A percentile compares a stretch with the other conserved stretches of the same genome.
phyloP scores from a whole-genome alignment of 305 asterid genomes.

The Rubia tinctorum region DNA sequence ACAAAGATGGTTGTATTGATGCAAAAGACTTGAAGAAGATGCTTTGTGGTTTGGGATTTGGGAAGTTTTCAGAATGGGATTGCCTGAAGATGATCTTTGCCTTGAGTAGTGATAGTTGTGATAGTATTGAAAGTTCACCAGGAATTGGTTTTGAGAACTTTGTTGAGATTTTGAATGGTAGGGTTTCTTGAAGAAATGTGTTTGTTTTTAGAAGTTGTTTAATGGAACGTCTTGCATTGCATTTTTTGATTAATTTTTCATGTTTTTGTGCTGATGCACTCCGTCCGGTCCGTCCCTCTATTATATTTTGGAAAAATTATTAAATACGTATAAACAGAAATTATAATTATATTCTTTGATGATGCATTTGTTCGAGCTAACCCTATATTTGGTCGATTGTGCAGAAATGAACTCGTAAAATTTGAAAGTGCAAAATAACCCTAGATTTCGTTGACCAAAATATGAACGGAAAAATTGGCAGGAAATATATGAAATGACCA shows the following conservation, averaged over 20 bases:
- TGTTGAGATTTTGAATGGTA: constrained; percentile 45
- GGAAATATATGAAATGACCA: too few species aligned
- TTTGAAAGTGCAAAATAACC: too few species aligned
- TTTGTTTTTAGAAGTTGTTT: not conserved
- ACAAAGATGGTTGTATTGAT: constrained; percentile 60
- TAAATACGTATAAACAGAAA: too few species aligned
- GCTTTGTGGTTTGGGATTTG: constrained; percentile 37
- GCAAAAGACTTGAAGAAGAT: constrained; percentile 45
- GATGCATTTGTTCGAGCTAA: too few species aligned
- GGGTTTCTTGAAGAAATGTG: constrained; percentile 15
- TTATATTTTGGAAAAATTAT: too few species aligned
- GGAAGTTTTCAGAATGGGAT: constrained; percentile 24
- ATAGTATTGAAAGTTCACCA: constrained; percentile 39
- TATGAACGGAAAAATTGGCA: too few species aligned
- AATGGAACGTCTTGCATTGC: not conserved
- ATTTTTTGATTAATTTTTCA: not conserved
- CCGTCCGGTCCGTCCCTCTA: too few species aligned
- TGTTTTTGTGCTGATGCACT: too few species aligned
- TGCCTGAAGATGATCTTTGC: constrained; percentile 49
- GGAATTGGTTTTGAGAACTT: constrained; percentile 48
- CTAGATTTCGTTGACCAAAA: too few species aligned
- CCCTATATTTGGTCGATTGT: too few species aligned
- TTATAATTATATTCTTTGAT: too few species aligned
- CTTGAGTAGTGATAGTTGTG: constrained; percentile 39
- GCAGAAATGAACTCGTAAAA: too few species aligned